phyloP scores from a whole-genome alignment of 2,329 filamentous ascomycete genomes.

The Fusarium abutilonis region DNA sequence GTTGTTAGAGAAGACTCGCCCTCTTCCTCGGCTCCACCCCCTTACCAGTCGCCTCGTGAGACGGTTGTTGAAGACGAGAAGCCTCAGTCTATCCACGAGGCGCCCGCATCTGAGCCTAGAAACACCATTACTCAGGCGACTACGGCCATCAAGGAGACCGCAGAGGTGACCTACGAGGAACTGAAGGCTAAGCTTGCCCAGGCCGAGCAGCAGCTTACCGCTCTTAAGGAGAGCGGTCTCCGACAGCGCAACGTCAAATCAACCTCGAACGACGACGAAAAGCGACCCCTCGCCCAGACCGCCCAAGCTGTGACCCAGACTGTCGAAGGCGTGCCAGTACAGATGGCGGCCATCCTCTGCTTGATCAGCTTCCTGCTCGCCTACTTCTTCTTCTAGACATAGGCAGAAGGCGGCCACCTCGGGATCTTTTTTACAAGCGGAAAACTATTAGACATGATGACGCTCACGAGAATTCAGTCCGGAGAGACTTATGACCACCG shows the following conservation, averaged over 20 bases:
- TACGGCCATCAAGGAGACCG: conserved; percentile 59
- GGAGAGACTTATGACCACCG: conserved; percentile 20
- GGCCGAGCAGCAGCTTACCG: conserved; percentile 77
- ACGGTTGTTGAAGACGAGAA: conserved; percentile 46
- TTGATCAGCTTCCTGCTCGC: conserved; percentile 91
- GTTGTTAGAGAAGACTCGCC: conserved; percentile 48
- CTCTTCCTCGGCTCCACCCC: conserved; percentile 48
- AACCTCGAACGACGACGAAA: conserved; percentile 59
- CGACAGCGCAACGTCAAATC: conserved; percentile 78
- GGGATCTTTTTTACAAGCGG: conserved; percentile 20
- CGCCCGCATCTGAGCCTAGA: conserved; percentile 44
- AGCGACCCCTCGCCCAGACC: conserved; percentile 59
- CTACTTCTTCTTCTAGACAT: conserved; percentile 89
- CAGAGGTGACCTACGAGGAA: conserved; percentile 62
- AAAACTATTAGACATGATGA: conserved; percentile 37
- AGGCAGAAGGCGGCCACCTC: conserved; percentile 5
- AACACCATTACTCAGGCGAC: conserved; percentile 53
- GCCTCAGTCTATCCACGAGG: conserved; percentile 39
- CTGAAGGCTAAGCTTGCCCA: conserved; percentile 77
- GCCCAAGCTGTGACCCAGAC: conserved; percentile 66
- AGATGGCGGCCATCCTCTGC: conserved; percentile 84
- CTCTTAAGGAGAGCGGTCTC: conserved; percentile 77
- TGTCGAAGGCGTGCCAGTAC: conserved; percentile 82
- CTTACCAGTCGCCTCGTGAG: conserved; percentile 49
- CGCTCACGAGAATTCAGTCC: conserved; percentile 31